Base-by-base conservation (phyloP, 1,284 basidiomycete species). In the Cutaneotrichosporon cutaneum region DNA sequence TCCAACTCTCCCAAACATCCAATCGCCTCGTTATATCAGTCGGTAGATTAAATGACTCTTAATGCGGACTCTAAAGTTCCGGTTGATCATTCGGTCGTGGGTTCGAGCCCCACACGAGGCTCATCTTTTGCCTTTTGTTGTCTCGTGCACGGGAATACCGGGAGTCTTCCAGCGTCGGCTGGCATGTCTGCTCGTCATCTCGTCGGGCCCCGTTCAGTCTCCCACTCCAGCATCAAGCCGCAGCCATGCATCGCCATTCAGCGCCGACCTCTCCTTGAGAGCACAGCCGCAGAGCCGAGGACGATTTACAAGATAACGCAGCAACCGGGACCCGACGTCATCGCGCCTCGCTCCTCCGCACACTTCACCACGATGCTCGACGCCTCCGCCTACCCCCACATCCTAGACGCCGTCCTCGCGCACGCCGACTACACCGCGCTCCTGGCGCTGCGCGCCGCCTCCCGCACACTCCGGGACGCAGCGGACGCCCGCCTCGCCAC, bases 51-150 rank as follows among this genome's bases (percentile, higher is more conserved):
- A 47, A 47, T 47, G 45, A 47, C 45, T 47, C 45, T 47, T 47
- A 47, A 47, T 47, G 45, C 45, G 45, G 45, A 47, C 22, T 26
- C 14, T 47, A 11, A 0, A n/a, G 18, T 42, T 51, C 52, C 52
- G 56, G 47, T 50, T 58, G 56, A 58, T 58, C 56, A 50, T 27
- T 35, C 56, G 56, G 56, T 51, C 56, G 56, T 58, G 56, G 56
- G 56, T 58, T 58, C 56, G 56, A 58, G 56, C 56, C 56, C 56
- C 56, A 58, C 56, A 58, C 56, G 56, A 58, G 56, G 56, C 56
- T 58, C 42, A 9, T 50, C 27, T 50, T 50, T 50, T 50, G 48
- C 22, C 42, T 21, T n/a, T 42, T n/a, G 39, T n/a, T 16, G 11
- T n/a, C 39, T 42, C 5, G 8, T 45, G 42, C 42, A 21, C n/a